Evolutionary conservation across 2,329 filamentous ascomycete species (phyloP), one percentile per base, ranked within the genome.

Genomic region (Botrytis deweyae): DNA sequence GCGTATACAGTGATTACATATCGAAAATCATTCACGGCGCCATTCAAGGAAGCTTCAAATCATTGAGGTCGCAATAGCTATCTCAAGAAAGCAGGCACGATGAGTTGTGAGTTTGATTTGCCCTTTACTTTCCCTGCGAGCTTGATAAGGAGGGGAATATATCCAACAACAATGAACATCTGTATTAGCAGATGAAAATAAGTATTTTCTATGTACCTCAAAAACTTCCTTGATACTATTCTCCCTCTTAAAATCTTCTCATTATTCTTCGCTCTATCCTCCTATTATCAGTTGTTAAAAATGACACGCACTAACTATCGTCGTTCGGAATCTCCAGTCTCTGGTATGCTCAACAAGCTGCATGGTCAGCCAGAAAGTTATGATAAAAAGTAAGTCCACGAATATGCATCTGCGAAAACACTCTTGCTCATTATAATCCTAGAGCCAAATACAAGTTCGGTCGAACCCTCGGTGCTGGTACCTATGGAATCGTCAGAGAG

Each of bases 331-430:
- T 64, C 69, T 76, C 74, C 76, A 97, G 94, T 97, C 85, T 86
- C 92, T 79, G 92, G 88, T 82, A 97, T 98, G 93, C 88, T 98
- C 80, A 97, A 95, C 86, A 94, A 95, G 89, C 92, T 98, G 81
- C 93, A 97, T 81, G 94, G 95, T 84, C 95, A 98, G 86, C 95
- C 95, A 79, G 94, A 97, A 79, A 98, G 94, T 86, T 99, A 99
- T 87, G 96, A 98, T 83, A 97, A 97, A 86, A 99, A 99, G 93
- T 97, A 86, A 81, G 86, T 81, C 65, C 29, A 8, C 12, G 55
- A 12, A 9, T 74, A 25, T 44, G 16, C 63, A 63, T 63, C 61
- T 73, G 61, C 52, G 40, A n/a, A 22, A 65, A 4, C 0, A 25
- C 9, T 25, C 36, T 40, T 64, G 72, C 76, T 80, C 75, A 81